phyloP scores from a whole-genome alignment of 2,329 filamentous ascomycete species.

The Aphanocladium album region DNA sequence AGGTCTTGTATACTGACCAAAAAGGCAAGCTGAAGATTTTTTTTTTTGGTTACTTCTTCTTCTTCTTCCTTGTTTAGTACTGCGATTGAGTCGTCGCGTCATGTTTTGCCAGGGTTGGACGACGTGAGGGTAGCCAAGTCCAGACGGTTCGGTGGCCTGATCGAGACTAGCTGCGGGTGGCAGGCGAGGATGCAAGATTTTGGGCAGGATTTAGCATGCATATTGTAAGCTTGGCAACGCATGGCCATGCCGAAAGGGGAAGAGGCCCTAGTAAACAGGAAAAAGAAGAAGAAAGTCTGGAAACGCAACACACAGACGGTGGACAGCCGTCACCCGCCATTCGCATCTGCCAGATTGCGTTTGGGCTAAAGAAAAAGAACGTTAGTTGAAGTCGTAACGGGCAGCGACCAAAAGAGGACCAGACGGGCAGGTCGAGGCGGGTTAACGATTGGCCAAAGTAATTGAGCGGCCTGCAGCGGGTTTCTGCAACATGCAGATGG shows the following conservation, averaged over 20 bases:
- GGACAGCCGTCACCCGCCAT: background rate
- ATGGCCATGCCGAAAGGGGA: background rate
- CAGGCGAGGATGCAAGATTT: background rate
- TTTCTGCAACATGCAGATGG: background rate
- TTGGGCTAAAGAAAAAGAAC: background rate
- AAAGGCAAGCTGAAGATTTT: background rate
- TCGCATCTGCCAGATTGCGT: no score
- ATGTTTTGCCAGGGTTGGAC: background rate
- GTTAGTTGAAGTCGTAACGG: background rate
- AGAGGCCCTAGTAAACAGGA: background rate
- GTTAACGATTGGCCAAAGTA: background rate
- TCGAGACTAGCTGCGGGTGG: background rate
- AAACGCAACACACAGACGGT: background rate
- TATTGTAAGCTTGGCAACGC: background rate
- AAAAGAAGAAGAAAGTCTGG: background rate
- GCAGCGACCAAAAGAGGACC: background rate
- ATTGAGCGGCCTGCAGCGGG: background rate
- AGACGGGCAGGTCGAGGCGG: background rate
- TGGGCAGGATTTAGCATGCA: background rate
- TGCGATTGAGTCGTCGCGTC: background rate
- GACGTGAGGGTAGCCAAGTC: background rate
- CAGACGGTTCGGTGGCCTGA: slow-evolving; percentile 4
- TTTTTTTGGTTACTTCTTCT: background rate
- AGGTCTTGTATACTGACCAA: background rate
- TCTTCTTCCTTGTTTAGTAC: background rate